Percentiles rank a stretch among this genome's conserved stretches.
phyloP scores from a whole-genome alignment of 129 eudicot genomes.

The sunflower (Helianthus annuus) region DNA sequence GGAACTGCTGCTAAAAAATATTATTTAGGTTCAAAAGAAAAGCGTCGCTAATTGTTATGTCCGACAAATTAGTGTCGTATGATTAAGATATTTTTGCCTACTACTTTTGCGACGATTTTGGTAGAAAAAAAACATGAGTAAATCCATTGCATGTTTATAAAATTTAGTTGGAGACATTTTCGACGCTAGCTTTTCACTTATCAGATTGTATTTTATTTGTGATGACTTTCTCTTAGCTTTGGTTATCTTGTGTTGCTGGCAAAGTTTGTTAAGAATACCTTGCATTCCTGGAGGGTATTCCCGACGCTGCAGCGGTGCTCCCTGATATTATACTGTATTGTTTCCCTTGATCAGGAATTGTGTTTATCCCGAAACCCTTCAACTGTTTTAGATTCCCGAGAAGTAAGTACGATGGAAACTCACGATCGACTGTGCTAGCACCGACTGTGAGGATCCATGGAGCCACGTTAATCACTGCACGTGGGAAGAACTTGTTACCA shows the following conservation, averaged over 20 bases:
- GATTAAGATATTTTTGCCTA: too few species aligned
- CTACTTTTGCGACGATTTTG: too few species aligned
- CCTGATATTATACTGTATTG: conserved; percentile 46
- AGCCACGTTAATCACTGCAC: conserved; percentile 54
- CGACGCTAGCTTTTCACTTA: not conserved
- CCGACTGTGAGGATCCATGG: conserved; percentile 80
- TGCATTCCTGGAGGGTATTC: conserved; percentile 58
- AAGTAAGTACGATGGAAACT: conserved; percentile 40
- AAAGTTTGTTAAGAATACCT: conserved; percentile 42
- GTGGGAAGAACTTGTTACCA: conserved; percentile 50
- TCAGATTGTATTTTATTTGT: not conserved
- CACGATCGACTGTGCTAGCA: conserved; percentile 69
- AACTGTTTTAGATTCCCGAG: conserved; percentile 52
- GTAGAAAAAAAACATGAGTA: too few species aligned
- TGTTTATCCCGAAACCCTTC: conserved; percentile 59
- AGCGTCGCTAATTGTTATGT: not conserved
- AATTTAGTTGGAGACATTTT: too few species aligned
- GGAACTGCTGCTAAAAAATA: not conserved
- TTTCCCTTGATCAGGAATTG: conserved; percentile 24
- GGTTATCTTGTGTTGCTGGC: too few species aligned
- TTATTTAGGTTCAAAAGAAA: not conserved
- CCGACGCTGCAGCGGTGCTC: conserved; percentile 55
- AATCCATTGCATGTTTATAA: too few species aligned
- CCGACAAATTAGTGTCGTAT: too few species aligned
- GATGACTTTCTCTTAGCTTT: too few species aligned